Evolutionary conservation across 495 filamentous ascomycete species (phyloP).

Genomic region (Viridothelium virens): DNA sequence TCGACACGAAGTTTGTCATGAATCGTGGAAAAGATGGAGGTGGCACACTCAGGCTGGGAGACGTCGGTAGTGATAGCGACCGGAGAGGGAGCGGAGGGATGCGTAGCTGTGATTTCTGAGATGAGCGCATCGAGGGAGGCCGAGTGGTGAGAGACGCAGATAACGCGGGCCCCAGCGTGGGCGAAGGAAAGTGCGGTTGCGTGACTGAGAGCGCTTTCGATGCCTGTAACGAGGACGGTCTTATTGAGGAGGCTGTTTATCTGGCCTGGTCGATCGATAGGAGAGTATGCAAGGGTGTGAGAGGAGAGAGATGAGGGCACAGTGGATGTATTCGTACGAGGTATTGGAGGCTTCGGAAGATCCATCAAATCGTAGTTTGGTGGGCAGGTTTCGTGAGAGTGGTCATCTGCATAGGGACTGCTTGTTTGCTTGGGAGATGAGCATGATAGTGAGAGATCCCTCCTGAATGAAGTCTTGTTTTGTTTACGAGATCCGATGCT

Average conservation of each 20-base stretch:
- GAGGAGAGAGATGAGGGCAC: background rate
- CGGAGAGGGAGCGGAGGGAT: background rate
- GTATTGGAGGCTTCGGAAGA: background rate
- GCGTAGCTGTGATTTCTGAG: background rate
- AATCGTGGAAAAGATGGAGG: background rate
- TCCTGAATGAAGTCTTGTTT: background rate
- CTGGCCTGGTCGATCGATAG: background rate
- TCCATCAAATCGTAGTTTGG: background rate
- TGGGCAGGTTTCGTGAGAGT: background rate
- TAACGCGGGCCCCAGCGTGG: background rate
- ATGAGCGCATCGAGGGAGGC: background rate
- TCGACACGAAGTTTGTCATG: background rate
- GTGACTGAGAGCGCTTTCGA: background rate
- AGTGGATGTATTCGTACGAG: background rate
- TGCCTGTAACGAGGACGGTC: background rate
- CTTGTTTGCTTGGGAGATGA: background rate
- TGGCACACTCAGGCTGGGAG: background rate
- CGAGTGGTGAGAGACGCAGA: background rate
- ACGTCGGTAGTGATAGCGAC: background rate
- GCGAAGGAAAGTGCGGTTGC: conserved; percentile 3
- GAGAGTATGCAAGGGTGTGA: background rate
- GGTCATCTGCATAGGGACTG: background rate
- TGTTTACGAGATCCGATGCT: background rate
- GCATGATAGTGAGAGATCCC: background rate
- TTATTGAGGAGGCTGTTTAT: background rate